A percentile compares a stretch with the other conserved stretches of the same genome.
Evolutionary conservation across 306 rosid genomes (phyloP).

Genomic region (Quercus dentata): DNA sequence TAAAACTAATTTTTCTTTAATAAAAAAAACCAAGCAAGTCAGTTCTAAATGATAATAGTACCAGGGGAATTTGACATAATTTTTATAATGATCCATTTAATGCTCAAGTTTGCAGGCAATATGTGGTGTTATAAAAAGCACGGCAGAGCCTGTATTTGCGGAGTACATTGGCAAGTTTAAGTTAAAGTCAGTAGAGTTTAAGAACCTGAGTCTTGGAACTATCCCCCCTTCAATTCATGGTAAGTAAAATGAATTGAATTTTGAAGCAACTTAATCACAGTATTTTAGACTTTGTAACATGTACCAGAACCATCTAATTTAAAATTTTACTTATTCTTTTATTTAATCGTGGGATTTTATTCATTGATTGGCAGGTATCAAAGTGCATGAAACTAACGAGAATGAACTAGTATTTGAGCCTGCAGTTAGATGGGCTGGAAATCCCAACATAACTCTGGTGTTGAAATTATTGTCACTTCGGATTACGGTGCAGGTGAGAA

Average conservation of each 20-base stretch:
- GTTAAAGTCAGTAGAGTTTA: conserved; percentile 19
- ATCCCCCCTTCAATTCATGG: conserved; percentile 27
- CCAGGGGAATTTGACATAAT: neutral
- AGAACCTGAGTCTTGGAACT: conserved; percentile 26
- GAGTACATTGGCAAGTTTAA: conserved; percentile 16
- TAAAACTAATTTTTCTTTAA: neutral
- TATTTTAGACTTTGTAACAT: neutral
- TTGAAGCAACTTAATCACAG: neutral
- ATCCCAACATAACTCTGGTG: conserved; percentile 28
- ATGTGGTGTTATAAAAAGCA: conserved; percentile 13
- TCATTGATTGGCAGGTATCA: conserved; percentile 27
- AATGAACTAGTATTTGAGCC: conserved; percentile 28
- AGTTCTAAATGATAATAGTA: neutral
- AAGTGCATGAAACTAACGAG: conserved; percentile 27
- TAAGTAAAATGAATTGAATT: neutral
- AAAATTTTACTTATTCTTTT: neutral
- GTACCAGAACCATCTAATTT: neutral
- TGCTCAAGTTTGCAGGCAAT: conserved; percentile 12
- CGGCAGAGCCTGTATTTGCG: conserved; percentile 11
- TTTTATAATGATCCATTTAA: neutral
- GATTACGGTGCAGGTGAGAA: conserved; percentile 14
- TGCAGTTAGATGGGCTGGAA: conserved; percentile 34
- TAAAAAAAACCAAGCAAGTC: neutral
- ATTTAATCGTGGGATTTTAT: neutral
- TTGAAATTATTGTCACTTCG: conserved; percentile 6